A percentile compares a stretch with the other conserved stretches of the same genome.
Evolutionary conservation across 2,329 filamentous ascomycete species (phyloP).

Genomic region (Lasiodiplodia hormozganensis): DNA sequence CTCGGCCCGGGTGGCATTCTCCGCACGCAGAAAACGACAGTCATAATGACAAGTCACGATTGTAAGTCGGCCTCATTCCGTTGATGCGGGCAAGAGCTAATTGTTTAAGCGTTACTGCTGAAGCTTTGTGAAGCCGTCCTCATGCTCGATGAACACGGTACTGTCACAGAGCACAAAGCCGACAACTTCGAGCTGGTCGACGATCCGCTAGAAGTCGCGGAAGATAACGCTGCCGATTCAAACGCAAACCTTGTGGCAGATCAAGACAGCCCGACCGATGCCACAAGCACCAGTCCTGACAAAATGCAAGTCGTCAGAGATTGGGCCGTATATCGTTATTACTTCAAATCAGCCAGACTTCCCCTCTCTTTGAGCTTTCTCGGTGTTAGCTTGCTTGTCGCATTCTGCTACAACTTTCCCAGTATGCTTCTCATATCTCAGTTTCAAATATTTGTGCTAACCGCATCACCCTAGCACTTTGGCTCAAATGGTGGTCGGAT

Average conservation of each 20-base stretch:
- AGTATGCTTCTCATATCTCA: slow-evolving; percentile 34
- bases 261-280: slow-evolving; percentile 36
- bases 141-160: too few relatives aligned
- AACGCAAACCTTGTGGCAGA: slow-evolving; percentile 35
- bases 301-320: slow-evolving; percentile 33
- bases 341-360: slow-evolving; percentile 42
- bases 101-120: too few relatives aligned
- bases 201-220: too few relatives aligned
- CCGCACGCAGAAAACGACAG: slow-evolving; percentile 45
- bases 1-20: slow-evolving; percentile 55
- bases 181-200: too few relatives aligned
- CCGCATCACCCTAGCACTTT: slow-evolving; percentile 39
- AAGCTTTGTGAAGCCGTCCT: too few relatives aligned
- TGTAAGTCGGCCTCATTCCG: too few relatives aligned
- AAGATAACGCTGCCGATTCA: too few relatives aligned
- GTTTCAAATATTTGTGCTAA: slow-evolving; percentile 31
- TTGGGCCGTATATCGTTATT: slow-evolving; percentile 43
- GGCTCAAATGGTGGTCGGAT: slow-evolving; percentile 59
- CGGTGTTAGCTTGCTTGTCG: slow-evolving; percentile 40
- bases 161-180: too few relatives aligned
- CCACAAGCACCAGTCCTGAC: too few relatives aligned
- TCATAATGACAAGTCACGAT: slow-evolving; percentile 31
- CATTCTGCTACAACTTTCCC: slow-evolving; percentile 44
- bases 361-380: slow-evolving; percentile 39
- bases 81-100: too few relatives aligned